phyloP scores from a whole-genome alignment of 2,329 filamentous ascomycete genomes.

The Ambrosiella cleistominuta region DNA sequence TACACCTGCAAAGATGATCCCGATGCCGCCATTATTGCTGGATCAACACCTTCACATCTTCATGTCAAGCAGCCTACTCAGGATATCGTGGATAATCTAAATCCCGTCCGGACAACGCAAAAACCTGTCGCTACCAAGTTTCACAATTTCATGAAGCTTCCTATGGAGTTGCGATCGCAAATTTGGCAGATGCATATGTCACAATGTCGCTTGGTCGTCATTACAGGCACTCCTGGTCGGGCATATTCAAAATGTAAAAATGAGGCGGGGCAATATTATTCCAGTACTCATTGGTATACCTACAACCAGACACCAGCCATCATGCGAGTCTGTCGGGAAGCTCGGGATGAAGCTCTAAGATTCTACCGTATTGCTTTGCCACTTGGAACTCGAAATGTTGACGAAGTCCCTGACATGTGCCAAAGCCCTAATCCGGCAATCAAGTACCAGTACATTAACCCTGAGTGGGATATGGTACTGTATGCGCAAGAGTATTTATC shows the following conservation, averaged over 20 bases:
- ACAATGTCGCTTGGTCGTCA: slow-evolving; percentile 13
- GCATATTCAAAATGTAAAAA: neutral
- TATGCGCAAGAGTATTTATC: slow-evolving; percentile 9
- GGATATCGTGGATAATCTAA: neutral
- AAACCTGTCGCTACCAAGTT: slow-evolving; percentile 1
- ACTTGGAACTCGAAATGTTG: neutral
- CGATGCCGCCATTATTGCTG: neutral
- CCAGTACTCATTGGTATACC: slow-evolving; percentile 14
- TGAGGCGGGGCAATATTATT: slow-evolving; percentile 10
- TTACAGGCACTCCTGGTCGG: slow-evolving; percentile 8
- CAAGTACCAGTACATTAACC: slow-evolving; percentile 14
- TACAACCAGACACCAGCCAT: slow-evolving; percentile 14
- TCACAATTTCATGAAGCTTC: slow-evolving; percentile 12
- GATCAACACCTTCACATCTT: neutral
- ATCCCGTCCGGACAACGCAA: neutral
- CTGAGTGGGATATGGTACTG: slow-evolving; percentile 15
- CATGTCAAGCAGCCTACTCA: neutral
- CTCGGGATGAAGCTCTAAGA: slow-evolving; percentile 11
- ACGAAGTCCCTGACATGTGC: neutral
- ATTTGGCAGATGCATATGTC: slow-evolving; percentile 14
- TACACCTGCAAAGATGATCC: neutral
- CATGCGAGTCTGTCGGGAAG: slow-evolving; percentile 14
- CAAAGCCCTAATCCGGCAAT: slow-evolving; percentile 12
- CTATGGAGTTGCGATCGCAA: slow-evolving; percentile 13
- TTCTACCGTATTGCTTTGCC: slow-evolving; percentile 16